Evolutionary conservation across 352 stramenopile species (phyloP).

Genomic region (Phytophthora fragariaefolia): DNA sequence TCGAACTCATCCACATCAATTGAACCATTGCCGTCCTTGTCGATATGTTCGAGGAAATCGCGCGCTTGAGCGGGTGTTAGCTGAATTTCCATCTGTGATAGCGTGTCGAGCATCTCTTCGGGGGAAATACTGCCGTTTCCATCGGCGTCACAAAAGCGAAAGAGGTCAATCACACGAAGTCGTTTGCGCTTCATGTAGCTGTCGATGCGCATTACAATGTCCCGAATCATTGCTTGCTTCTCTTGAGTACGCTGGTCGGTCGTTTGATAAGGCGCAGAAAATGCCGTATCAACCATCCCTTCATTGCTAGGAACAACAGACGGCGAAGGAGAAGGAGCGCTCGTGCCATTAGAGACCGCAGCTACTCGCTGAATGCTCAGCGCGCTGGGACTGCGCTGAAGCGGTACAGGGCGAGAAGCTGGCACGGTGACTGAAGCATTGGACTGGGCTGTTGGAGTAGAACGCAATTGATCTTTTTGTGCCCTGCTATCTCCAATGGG

Average conservation of each 20-base stretch:
- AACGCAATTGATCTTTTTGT: constrained; percentile 19
- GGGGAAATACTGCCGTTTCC: constrained; percentile 81
- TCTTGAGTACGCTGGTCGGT: constrained; percentile 72
- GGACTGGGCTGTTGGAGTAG: not conserved
- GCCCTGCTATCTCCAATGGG: constrained; percentile 6
- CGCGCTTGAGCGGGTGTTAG: constrained; percentile 66
- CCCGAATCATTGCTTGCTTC: constrained; percentile 72
- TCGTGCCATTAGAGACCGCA: not conserved
- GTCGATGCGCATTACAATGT: constrained; percentile 84
- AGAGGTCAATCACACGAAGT: constrained; percentile 84
- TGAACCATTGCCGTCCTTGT: constrained; percentile 84
- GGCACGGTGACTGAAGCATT: not conserved
- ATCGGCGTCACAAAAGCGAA: constrained; percentile 86
- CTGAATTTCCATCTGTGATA: constrained; percentile 88
- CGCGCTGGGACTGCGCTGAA: constrained; percentile 30
- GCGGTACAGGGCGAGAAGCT: constrained; percentile 1
- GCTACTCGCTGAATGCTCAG: constrained; percentile 10
- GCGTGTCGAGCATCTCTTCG: constrained; percentile 83
- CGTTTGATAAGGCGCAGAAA: constrained; percentile 65
- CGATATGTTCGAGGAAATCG: constrained; percentile 79
- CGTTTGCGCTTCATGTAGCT: constrained; percentile 87
- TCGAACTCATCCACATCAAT: constrained; percentile 90
- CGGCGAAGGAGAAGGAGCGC: constrained; percentile 15
- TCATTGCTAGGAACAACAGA: constrained; percentile 12
- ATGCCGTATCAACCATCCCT: constrained; percentile 43